Evolutionary conservation across 495 filamentous ascomycete species (phyloP).

Genomic region (Hyaloscypha bicolor): DNA sequence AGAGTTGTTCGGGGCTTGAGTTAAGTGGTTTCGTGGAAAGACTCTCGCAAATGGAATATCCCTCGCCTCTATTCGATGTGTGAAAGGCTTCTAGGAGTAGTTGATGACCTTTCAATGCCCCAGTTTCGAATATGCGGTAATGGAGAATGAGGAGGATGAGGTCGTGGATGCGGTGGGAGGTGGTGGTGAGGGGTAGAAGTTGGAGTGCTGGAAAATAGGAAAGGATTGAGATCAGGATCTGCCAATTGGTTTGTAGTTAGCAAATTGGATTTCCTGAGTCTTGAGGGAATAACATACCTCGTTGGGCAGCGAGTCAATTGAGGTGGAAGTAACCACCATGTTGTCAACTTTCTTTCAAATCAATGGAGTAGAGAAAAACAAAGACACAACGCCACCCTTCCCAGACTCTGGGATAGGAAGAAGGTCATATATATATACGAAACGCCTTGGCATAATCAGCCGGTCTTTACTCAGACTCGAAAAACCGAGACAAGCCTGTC

Average conservation of each 20-base stretch:
- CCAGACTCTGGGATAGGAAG: background rate
- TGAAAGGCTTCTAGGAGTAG: constrained; percentile 80
- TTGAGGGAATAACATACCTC: constrained; percentile 17
- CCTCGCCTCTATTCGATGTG: constrained; percentile 68
- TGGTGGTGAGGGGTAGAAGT: constrained; percentile 61
- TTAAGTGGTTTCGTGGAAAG: background rate
- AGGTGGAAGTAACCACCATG: constrained; percentile 9
- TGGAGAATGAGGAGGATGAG: constrained; percentile 67
- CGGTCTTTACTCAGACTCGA: background rate
- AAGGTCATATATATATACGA: background rate
- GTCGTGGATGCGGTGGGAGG: constrained; percentile 69
- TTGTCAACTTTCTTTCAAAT: background rate
- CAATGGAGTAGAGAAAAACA: constrained; percentile 6
- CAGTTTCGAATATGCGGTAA: constrained; percentile 60
- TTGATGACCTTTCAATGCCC: constrained; percentile 58
- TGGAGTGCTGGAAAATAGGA: constrained; percentile 56
- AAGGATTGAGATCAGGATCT: constrained; percentile 73
- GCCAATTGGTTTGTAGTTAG: constrained; percentile 5
- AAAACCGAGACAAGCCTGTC: background rate
- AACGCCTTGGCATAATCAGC: background rate
- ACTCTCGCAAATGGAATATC: constrained; percentile 60
- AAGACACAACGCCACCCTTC: background rate
- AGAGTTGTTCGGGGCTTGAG: background rate
- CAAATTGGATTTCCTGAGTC: background rate
- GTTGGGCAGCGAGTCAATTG: constrained; percentile 23